These are phyloP conservation scores for Ensete glaucum DNA, from an alignment of 176 grass and related monocot species.

Conservation along the genomic window DNA sequence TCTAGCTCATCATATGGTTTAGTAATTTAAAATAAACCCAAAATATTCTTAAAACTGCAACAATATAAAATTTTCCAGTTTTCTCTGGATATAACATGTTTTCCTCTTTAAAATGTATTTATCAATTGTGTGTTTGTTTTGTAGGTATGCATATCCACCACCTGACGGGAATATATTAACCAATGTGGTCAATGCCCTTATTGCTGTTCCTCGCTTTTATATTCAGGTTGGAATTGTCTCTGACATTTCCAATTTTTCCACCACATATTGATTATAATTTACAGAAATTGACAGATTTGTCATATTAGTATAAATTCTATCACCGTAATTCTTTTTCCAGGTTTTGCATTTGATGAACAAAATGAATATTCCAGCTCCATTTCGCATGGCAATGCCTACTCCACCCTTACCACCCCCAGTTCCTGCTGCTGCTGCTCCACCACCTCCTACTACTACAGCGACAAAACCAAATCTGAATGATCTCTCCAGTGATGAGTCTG, in stretches of 20 bases:
- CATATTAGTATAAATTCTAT: neutral
- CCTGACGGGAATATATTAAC: slow-evolving; percentile 94
- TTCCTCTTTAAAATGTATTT: neutral
- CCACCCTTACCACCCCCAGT: slow-evolving; percentile 63
- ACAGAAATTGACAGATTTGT: neutral
- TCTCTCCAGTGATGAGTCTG: slow-evolving; percentile 88
- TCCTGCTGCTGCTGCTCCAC: slow-evolving; percentile 36
- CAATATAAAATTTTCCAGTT: neutral
- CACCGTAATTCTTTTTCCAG: slow-evolving; percentile 12
- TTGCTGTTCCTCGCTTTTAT: slow-evolving; percentile 89
- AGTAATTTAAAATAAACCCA: neutral
- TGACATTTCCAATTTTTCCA: slow-evolving; percentile 2
- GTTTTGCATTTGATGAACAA: slow-evolving; percentile 99
- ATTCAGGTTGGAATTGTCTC: slow-evolving; percentile 54
- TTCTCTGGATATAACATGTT: neutral
- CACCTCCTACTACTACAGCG: slow-evolving; percentile 30
- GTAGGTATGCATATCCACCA: slow-evolving; percentile 81
- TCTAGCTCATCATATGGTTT: no score
- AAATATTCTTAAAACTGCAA: neutral
- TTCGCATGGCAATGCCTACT: slow-evolving; percentile 89
- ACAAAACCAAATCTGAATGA: slow-evolving; percentile 34
- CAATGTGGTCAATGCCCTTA: slow-evolving; percentile 82
- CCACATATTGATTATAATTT: neutral
- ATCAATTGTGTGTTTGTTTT: slow-evolving; percentile 9
- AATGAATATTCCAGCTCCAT: slow-evolving; percentile 93